Evolutionary conservation across 805 yeast genomes (phyloP).

Genomic region (Clavispora santaluciae): DNA sequence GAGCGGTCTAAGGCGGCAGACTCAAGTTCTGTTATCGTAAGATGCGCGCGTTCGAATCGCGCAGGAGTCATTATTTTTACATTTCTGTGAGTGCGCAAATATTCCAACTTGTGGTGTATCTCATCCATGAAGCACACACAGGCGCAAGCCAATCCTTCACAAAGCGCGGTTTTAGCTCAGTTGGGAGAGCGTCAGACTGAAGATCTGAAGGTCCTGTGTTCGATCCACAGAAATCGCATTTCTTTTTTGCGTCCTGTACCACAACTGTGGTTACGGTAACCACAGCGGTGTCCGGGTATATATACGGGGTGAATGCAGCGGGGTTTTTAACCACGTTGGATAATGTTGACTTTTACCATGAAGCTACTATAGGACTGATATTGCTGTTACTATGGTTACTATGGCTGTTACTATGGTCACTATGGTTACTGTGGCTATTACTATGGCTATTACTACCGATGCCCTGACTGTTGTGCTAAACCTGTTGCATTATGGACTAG

Average conservation of each 20-base stretch:
- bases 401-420: no score
- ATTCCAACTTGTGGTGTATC: no score
- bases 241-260: constrained; percentile 2
- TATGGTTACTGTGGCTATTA: no score
- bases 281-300: not conserved
- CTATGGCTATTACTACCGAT: no score
- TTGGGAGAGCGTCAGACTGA: constrained; percentile 24
- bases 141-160: not conserved
- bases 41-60: constrained; percentile 12
- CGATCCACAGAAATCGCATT: constrained; percentile 11
- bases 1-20: constrained; percentile 8
- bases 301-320: no score
- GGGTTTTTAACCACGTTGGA: no score
- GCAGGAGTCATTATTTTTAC: constrained; percentile 8
- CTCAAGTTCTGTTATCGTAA: constrained; percentile 6
- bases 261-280: not conserved
- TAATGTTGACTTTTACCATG: no score
- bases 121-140: not conserved
- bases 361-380: no score
- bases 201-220: constrained; percentile 13
- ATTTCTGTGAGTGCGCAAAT: no score
- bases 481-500: no score
- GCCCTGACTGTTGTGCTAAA: no score
- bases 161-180: constrained; percentile 21
- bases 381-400: no score